Percentiles rank a stretch among this genome's conserved stretches.
These are phyloP conservation scores for Gaeumannomyces sp. DNA, from an alignment of 2,329 filamentous ascomycete genomes.

Conservation along the genomic window DNA sequence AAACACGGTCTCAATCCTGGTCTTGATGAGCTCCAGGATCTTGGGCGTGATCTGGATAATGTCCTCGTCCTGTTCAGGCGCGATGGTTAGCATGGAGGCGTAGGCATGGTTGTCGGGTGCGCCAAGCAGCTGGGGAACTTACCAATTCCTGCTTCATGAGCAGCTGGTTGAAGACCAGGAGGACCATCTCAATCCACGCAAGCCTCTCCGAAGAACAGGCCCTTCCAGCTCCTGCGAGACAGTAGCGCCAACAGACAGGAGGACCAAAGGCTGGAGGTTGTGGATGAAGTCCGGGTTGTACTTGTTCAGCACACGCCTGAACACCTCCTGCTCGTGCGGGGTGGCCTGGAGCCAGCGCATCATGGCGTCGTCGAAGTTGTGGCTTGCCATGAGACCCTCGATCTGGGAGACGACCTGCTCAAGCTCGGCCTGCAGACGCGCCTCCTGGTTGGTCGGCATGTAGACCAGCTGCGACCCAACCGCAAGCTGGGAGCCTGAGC, in stretches of 20 bases:
- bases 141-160: slow-evolving; percentile 39
- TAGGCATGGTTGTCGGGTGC: not conserved
- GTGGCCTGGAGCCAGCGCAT: slow-evolving; percentile 62
- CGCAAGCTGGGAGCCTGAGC: not conserved
- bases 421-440: slow-evolving; percentile 47
- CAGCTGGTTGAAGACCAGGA: slow-evolving; percentile 45
- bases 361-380: slow-evolving; percentile 56
- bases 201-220: slow-evolving; percentile 49
- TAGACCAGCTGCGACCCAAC: slow-evolving; percentile 26
- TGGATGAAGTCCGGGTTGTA: slow-evolving; percentile 47
- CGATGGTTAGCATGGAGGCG: not conserved
- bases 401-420: slow-evolving; percentile 52
- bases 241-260: slow-evolving; percentile 59
- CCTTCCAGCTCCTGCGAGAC: slow-evolving; percentile 53
- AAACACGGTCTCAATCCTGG: slow-evolving; percentile 46
- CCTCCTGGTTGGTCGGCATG: slow-evolving; percentile 35
- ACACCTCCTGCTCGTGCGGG: slow-evolving; percentile 54
- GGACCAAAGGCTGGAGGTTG: slow-evolving; percentile 53
- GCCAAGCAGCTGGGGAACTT: slow-evolving; percentile 24
- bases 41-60: slow-evolving; percentile 49
- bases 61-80: slow-evolving; percentile 40
- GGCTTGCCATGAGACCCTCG: slow-evolving; percentile 54
- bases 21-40: slow-evolving; percentile 48
- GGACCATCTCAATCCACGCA: slow-evolving; percentile 53
- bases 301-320: slow-evolving; percentile 47